A percentile compares a stretch with the other conserved stretches of the same genome.
These are phyloP conservation scores for Salix koriyanagi DNA, from an alignment of 345 rosid genomes.

Conservation along the genomic window DNA sequence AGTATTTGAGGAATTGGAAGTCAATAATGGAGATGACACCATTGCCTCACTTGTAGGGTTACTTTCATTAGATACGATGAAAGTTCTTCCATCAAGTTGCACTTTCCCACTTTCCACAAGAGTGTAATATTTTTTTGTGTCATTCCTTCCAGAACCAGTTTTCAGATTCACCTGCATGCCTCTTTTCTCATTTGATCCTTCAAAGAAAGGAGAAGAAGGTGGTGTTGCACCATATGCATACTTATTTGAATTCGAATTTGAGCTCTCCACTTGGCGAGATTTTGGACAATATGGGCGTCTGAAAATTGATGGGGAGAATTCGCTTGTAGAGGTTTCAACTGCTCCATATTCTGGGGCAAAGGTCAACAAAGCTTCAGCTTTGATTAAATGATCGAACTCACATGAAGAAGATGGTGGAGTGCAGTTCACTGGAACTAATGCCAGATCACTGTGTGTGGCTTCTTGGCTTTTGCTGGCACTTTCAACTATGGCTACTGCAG, in stretches of 20 bases:
- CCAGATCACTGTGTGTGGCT: conserved; percentile 37
- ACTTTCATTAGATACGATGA: conserved; percentile 30
- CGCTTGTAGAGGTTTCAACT: conserved; percentile 71
- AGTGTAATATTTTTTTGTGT: conserved; percentile 58
- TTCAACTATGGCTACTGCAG: conserved; percentile 53
- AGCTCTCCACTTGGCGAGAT: conserved; percentile 59
- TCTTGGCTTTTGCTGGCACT: conserved; percentile 68
- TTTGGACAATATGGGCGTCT: conserved; percentile 84
- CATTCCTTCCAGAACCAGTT: conserved; percentile 41
- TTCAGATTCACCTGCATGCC: conserved; percentile 41
- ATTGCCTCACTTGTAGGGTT: conserved; percentile 43
- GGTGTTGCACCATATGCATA: conserved; percentile 82
- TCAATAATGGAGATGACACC: conserved; percentile 49
- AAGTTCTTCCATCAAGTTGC: conserved; percentile 41
- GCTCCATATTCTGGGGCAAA: conserved; percentile 97
- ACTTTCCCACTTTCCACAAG: conserved; percentile 58
- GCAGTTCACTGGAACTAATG: conserved; percentile 45
- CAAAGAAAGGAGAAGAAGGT: conserved; percentile 57
- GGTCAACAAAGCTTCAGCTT: conserved; percentile 93
- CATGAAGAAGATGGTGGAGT: conserved; percentile 44
- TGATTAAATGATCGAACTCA: conserved; percentile 89
- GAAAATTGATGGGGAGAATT: conserved; percentile 56
- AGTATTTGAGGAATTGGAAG: conserved; percentile 46
- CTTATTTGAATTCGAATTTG: conserved; percentile 63
- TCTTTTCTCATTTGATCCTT: conserved; percentile 62